These are phyloP conservation scores for Malus hybrid DNA, from an alignment of 331 rosid species.

Conservation along the genomic window DNA sequence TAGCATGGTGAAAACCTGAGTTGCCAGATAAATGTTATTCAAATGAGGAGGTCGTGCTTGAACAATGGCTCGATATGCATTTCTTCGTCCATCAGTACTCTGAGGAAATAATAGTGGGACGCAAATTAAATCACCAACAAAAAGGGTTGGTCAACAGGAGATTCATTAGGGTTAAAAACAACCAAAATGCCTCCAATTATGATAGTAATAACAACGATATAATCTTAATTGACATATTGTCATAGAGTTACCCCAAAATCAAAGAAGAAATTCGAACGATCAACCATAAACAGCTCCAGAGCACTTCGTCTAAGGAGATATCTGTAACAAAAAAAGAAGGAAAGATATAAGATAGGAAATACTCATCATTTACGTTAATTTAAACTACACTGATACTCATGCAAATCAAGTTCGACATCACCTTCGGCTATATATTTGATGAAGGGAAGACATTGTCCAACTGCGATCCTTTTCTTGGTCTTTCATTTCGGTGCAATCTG, in stretches of 20 bases:
- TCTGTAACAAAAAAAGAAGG: conserved; percentile 33
- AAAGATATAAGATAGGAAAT: conserved; percentile 2
- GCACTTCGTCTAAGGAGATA: conserved; percentile 98
- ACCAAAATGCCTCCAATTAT: background rate
- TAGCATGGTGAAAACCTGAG: conserved; percentile 55
- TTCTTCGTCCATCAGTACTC: conserved; percentile 82
- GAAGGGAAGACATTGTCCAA: conserved; percentile 85
- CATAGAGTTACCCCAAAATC: conserved; percentile 77
- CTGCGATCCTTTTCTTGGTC: conserved; percentile 72
- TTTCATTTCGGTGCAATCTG: conserved; percentile 30
- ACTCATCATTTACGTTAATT: background rate
- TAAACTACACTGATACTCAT: background rate
- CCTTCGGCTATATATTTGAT: conserved; percentile 96
- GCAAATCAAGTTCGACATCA: conserved; percentile 25
- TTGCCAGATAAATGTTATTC: conserved; percentile 84
- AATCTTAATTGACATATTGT: background rate
- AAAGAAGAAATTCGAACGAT: conserved; percentile 90
- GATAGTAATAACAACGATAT: background rate
- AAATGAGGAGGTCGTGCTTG: conserved; percentile 85
- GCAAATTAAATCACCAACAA: background rate
- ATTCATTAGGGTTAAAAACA: background rate
- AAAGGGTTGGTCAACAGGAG: background rate
- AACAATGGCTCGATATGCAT: conserved; percentile 92
- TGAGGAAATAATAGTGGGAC: conserved; percentile 20
- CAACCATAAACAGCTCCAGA: conserved; percentile 89